Evolutionary conservation across 345 rosid species (phyloP).

Genomic region (Melaleuca alternifolia): DNA sequence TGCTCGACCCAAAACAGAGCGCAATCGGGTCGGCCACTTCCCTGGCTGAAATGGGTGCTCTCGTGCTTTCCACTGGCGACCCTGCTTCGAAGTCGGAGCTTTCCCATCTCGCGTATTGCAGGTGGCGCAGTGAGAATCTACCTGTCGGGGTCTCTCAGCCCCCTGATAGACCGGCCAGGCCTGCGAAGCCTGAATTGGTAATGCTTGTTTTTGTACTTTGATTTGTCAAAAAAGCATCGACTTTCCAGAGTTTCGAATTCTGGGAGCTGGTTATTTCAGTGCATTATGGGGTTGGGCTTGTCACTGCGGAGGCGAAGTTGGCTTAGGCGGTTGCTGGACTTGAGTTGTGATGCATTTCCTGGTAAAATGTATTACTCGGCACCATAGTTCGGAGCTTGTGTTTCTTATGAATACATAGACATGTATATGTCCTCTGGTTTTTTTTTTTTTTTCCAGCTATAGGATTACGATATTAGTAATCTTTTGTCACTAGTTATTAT

Average conservation of each 20-base stretch:
- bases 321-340: background rate
- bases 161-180: conserved; percentile 72
- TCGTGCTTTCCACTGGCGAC: conserved; percentile 65
- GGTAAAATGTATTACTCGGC: background rate
- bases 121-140: conserved; percentile 47
- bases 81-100: conserved; percentile 60
- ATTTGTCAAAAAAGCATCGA: background rate
- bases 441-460: no score
- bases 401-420: no score
- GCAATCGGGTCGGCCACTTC: conserved; percentile 46
- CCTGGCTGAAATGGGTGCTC: conserved; percentile 75
- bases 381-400: background rate
- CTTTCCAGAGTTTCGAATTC: background rate
- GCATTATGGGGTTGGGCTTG: background rate
- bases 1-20: background rate
- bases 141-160: conserved; percentile 49
- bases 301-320: background rate
- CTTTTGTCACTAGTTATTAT: background rate
- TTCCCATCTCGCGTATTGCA: conserved; percentile 72
- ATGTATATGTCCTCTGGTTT: no score
- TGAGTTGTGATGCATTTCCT: background rate
- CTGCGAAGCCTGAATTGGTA: conserved; percentile 59
- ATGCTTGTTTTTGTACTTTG: background rate
- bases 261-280: background rate
- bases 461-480: background rate